Evolutionary conservation across 352 stramenopile genomes (phyloP).

Genomic region (Pythium pyrilobum): DNA sequence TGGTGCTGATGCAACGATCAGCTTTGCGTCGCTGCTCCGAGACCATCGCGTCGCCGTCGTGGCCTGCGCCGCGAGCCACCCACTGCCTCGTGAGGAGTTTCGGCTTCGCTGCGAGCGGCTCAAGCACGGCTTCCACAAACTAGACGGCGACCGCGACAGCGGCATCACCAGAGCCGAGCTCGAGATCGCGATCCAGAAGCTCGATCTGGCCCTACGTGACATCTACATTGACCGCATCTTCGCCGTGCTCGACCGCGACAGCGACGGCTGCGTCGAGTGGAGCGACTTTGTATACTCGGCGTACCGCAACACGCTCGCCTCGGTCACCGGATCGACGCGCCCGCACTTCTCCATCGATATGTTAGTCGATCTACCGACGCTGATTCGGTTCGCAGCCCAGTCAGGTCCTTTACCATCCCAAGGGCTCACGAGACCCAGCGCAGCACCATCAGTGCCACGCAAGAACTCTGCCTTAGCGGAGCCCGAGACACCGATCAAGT

Average conservation of each 20-base stretch:
- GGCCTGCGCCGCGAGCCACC: neutral
- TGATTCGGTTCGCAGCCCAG: constrained; percentile 23
- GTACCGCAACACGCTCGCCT: constrained; percentile 26
- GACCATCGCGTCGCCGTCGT: constrained; percentile 14
- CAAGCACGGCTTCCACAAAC: constrained; percentile 39
- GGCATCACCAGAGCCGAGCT: constrained; percentile 33
- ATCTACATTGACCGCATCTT: constrained; percentile 27
- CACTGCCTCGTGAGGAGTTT: constrained; percentile 26
- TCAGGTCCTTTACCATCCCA: too few species aligned
- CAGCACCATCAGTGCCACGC: too few species aligned
- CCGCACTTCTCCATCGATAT: constrained; percentile 36
- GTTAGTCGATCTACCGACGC: constrained; percentile 35
- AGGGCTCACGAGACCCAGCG: too few species aligned
- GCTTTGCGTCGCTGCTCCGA: neutral
- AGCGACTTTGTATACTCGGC: constrained; percentile 37
- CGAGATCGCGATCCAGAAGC: constrained; percentile 53
- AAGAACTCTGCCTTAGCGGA: too few species aligned
- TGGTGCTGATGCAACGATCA: too few species aligned
- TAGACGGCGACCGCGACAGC: constrained; percentile 30
- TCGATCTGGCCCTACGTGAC: constrained; percentile 29
- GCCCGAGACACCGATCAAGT: too few species aligned
- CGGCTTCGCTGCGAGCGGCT: constrained; percentile 32
- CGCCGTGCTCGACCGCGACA: constrained; percentile 30
- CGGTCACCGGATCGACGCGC: neutral
- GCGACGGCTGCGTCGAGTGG: constrained; percentile 35